Conservation (phyloP, 1,284 basidiomycete species). For the Anthracocystis walkeri region DNA sequence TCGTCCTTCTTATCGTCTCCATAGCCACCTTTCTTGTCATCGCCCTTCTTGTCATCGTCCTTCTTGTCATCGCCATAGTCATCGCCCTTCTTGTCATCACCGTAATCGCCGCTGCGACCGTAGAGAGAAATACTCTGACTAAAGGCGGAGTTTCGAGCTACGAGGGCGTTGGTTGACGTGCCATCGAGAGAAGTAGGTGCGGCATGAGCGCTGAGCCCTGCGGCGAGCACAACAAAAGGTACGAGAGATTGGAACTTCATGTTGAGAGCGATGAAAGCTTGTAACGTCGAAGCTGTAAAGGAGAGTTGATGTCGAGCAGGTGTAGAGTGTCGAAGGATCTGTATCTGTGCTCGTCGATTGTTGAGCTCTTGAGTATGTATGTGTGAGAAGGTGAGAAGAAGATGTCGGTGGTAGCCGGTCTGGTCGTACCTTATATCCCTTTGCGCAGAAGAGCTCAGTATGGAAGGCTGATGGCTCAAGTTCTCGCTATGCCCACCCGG, state of each 20-base stretch:
- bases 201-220: conserved; percentile 32
- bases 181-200: conserved; percentile 19
- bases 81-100: neutral
- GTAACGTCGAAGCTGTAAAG: neutral
- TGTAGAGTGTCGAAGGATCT: neutral
- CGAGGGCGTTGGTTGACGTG: conserved; percentile 14
- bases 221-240: conserved; percentile 34
- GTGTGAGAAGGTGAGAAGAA: neutral
- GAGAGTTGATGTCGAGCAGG: neutral
- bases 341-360: neutral
- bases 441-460: neutral
- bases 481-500: neutral
- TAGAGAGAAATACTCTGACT: conserved; percentile 6
- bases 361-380: neutral
- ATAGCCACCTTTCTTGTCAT: conserved; percentile 12
- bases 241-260: conserved; percentile 43
- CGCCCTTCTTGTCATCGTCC: conserved; percentile 10
- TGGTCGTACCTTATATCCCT: neutral
- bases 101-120: conserved; percentile 15
- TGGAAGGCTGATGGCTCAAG: neutral
- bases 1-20: conserved; percentile 2
- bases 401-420: neutral
- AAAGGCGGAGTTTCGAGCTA: conserved; percentile 7
- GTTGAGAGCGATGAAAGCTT: neutral
- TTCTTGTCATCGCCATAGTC: conserved; percentile 5